Conservation (phyloP, 805 yeast genomes). For the Teunomyces kruisii region DNA sequence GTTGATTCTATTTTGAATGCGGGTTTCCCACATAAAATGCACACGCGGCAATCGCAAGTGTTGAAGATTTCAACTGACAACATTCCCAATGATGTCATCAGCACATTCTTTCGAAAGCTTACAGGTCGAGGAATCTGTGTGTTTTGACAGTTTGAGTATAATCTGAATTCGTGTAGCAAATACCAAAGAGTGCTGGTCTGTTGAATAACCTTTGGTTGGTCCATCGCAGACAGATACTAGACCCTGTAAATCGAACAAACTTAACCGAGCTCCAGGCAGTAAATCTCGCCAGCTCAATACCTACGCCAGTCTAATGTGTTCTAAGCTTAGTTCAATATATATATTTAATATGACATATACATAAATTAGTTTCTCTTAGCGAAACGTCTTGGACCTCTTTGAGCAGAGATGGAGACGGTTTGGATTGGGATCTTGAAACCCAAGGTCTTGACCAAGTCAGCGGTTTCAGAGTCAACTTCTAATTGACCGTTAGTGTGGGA, state of each 20-base stretch:
- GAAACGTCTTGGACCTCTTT: slow-evolving; percentile 88
- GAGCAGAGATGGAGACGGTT: slow-evolving; percentile 84
- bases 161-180: no score
- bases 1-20: slow-evolving; percentile 2
- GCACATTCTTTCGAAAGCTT: no score
- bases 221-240: background rate
- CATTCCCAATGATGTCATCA: no score
- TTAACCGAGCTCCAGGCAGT: no score
- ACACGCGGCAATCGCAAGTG: no score
- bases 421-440: slow-evolving; percentile 86
- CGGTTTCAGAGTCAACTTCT: slow-evolving; percentile 96
- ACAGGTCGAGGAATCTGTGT: no score
- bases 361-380: slow-evolving; percentile 76
- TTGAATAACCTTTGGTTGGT: no score
- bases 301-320: background rate
- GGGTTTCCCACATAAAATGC: background rate
- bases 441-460: slow-evolving; percentile 88
- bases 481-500: slow-evolving; percentile 94
- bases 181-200: no score
- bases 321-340: slow-evolving; percentile 2
- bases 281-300: no score
- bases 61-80: no score
- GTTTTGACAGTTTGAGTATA: no score
- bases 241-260: background rate
- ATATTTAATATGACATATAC: slow-evolving; percentile 3